A percentile compares a stretch with the other conserved stretches of the same genome.
These are phyloP conservation scores for Marsdenia floribunda DNA, from an alignment of 257 asterid genomes.

Conservation along the genomic window DNA sequence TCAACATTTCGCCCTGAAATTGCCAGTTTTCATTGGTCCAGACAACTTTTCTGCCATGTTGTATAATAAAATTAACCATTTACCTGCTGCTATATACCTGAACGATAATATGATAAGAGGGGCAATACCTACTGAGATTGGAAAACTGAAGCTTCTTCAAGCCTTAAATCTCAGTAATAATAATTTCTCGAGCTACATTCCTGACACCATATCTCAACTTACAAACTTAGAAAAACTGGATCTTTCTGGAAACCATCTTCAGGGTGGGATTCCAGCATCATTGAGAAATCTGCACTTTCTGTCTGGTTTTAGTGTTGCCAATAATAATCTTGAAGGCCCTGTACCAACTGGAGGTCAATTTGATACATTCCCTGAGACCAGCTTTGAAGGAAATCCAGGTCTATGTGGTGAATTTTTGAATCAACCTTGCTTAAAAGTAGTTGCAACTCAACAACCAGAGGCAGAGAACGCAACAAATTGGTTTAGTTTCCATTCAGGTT, in stretches of 20 bases:
- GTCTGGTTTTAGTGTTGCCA: conserved; percentile 80
- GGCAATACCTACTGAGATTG: conserved; percentile 63
- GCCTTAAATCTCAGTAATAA: conserved; percentile 61
- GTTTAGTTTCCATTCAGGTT: too few relatives aligned
- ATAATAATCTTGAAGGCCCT: conserved; percentile 73
- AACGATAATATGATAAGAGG: conserved; percentile 52
- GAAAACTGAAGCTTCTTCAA: conserved; percentile 57
- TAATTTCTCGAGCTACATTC: conserved; percentile 64
- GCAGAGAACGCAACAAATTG: neutral
- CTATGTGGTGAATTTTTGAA: conserved; percentile 65
- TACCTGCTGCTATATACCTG: conserved; percentile 79
- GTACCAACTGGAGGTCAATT: conserved; percentile 89
- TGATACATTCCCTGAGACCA: conserved; percentile 61
- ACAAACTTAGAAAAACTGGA: conserved; percentile 71
- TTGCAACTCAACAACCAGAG: conserved; percentile 19
- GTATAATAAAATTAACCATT: conserved; percentile 66
- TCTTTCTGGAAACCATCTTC: conserved; percentile 59
- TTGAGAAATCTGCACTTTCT: conserved; percentile 65
- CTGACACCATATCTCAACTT: conserved; percentile 64
- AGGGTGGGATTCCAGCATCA: conserved; percentile 74
- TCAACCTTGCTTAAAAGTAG: conserved; percentile 33
- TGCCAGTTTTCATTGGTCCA: conserved; percentile 84
- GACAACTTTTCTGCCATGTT: conserved; percentile 60
- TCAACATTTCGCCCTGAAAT: conserved; percentile 40
- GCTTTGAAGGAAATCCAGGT: conserved; percentile 64